Base-by-base conservation (phyloP, 1,139 yeast species). In the Magnusiomyces fungicola region DNA sequence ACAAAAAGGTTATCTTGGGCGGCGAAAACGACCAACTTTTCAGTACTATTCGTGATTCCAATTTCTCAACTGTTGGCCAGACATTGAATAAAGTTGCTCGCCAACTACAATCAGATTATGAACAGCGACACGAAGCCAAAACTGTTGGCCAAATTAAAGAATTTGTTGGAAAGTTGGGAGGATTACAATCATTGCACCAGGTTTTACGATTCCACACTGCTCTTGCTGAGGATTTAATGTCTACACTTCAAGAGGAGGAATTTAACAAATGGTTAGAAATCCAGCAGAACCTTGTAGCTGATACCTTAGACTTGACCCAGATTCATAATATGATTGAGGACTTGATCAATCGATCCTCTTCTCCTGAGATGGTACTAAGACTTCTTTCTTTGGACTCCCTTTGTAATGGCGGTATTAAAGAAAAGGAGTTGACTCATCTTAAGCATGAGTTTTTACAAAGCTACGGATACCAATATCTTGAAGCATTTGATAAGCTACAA, bases 1-100 rank as follows among this genome's bases (percentile, higher is more conserved):
- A 39, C 47, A 60, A 53, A 67, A 74, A 62, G 56, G 65, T 59
- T 63, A 67, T 58, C 52, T 69, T 56, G 62, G 69, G 64, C 32
- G 55, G 65, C 2, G 60, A 56, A 5, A 49, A 54, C 18, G 79
- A 74, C 53, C 65, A 65, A 1, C 62, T 78, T 22, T 74, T 75
- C 63, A 65, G 70, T 18, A 71, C 75, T 18, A 70, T 89, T 22
- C 76, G 80, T 56, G 79, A 81, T 61, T 69, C 80, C 51, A 89
- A 89, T 59, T 90, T 92, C 65, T 84, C 95, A 1, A 75, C 81
- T 19, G 83, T 90, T 36, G 97, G 97, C 1, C 75, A 79, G 18
- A 74, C 75, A 33, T 72, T 92, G 43, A 89, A 88, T 63, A 68
- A 71, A 39, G 71, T 81, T 53, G 97, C 97, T 0, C 80, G 80